Evolutionary conservation across 352 stramenopile species (phyloP), one percentile per base, ranked within the genome.

Genomic region (Blastocystis sp.): DNA sequence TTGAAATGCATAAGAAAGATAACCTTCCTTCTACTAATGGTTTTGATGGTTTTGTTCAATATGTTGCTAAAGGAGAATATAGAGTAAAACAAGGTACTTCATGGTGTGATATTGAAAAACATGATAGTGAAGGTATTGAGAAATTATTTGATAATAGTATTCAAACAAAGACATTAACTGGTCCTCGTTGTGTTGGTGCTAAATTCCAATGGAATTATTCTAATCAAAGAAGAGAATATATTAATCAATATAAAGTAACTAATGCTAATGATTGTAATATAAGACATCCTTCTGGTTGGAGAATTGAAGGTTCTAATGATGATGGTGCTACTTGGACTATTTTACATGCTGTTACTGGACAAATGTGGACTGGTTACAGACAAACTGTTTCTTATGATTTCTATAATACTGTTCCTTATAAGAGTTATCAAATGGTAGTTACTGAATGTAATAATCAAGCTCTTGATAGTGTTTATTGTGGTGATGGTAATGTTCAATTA

Each of bases 231-330:
- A 19, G 48, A 24, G 48, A 58, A 27, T 39, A 35, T 18, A 16
- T 58, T 19, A 62, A 43, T 10, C 32, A 45, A 24, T 62, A 62
- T 27, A 42, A 18, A 10, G 16, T 62, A 9, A 35, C 44, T 4
- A 24, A 10, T 27, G 16, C 5, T n/a, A 34, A 40, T 23, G 33
- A 42, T 21, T 56, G 46, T 35, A 25, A 42, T 11, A 19, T 24
- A 35, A 25, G 33, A 18, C 18, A 13, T 21, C 52, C 52, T 9
- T 31, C 36, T 10, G 40, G 39, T 27, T 62, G 52, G 52, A n/a
- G 52, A 3, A 13, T 62, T 39, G 52, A 62, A 42, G 52, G 52
- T 10, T 62, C 52, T 4, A 44, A 47, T 27, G 52, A 62, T 25
- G 52, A 62, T 34, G 52, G 52, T 6, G 28, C 54, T 18, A 34